Evolutionary conservation across 768 basidiomycete species (phyloP), one percentile per base, ranked within the genome.

Genomic region (Leccinum variicolor): DNA sequence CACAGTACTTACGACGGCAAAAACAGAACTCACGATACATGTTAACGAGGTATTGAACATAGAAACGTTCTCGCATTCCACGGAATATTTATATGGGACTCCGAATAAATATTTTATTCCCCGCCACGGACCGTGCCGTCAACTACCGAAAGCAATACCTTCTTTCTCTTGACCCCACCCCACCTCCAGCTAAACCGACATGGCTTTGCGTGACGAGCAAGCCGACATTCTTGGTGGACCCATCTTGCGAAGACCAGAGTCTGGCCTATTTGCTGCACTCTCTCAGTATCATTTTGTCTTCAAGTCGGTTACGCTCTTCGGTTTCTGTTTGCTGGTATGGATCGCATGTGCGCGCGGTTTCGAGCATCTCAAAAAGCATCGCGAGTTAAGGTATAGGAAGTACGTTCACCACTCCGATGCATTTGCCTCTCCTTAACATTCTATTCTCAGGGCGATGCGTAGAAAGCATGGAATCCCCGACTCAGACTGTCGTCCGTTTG

Each of bases 381-480:
- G 79, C 57, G 89, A 92, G 67, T 75, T 79, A 64, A 76, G 79
- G 33, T 84, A 86, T 68, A 84, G 81, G 72, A 74, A 88, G 89
- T 89, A 64, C 56, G 84, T 74, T 6, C 17, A 48, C 34, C 43
- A 28, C 53, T 31, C n/a, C 13, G 41, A 14, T 34, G 28, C 33
- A 45, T 26, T 50, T 58, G 21, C 28, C 9, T 26, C 9, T 33
- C 9, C 58, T 64, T 69, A 33, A 69, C 54, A 56, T 59, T 33
- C 57, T 41, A 33, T 60, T 56, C 13, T 36, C 62, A 91, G 89
- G 64, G 79, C 84, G 61, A 84, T 85, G 78, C 84, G 91, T 59
- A 77, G 91, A 62, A 79, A 82, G 73, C 84, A 91, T 67, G 92
- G 91, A 48, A 93, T 93, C 58, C 92, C 91, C 17, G 91, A 93